These are phyloP conservation scores for Dryas drummondii DNA, from an alignment of 306 rosid genomes.

Conservation along the genomic window DNA sequence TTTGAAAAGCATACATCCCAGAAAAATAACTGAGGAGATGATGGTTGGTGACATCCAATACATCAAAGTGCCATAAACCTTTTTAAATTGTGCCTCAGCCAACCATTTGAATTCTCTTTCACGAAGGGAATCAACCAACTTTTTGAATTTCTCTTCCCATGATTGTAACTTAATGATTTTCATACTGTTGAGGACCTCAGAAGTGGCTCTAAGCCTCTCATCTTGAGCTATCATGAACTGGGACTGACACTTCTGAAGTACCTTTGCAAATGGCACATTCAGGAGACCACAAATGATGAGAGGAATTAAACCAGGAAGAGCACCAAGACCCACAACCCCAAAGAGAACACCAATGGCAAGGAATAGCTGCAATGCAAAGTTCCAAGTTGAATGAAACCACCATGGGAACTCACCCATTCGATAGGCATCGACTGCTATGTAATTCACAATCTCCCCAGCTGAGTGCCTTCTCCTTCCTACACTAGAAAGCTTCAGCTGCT, in stretches of 20 bases:
- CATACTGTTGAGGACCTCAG: conserved; percentile 78
- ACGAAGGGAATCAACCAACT: conserved; percentile 39
- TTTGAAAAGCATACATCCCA: conserved; percentile 43
- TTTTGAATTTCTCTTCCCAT: conserved; percentile 75
- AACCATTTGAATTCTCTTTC: conserved; percentile 66
- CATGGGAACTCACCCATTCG: conserved; percentile 85
- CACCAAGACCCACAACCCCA: conserved; percentile 60
- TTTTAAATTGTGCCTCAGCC: conserved; percentile 40
- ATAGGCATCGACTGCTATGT: conserved; percentile 77
- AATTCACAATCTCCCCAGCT: conserved; percentile 73
- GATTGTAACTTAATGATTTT: conserved; percentile 79
- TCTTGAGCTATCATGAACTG: conserved; percentile 74
- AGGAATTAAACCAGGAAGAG: conserved; percentile 64
- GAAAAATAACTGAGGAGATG: conserved; percentile 55
- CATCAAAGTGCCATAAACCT: conserved; percentile 37
- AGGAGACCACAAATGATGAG: conserved; percentile 55
- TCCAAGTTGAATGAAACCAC: conserved; percentile 75
- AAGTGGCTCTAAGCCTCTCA: conserved; percentile 68
- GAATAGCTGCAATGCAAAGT: conserved; percentile 39
- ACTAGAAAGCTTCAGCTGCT: conserved; percentile 70
- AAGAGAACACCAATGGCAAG: conserved; percentile 47
- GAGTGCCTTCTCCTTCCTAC: conserved; percentile 59
- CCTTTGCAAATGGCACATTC: conserved; percentile 61
- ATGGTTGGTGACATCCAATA: conserved; percentile 80
- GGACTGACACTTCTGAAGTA: conserved; percentile 53